Evolutionary conservation across 2,329 filamentous ascomycete genomes (phyloP).

Genomic region (Pezicula radicicola): DNA sequence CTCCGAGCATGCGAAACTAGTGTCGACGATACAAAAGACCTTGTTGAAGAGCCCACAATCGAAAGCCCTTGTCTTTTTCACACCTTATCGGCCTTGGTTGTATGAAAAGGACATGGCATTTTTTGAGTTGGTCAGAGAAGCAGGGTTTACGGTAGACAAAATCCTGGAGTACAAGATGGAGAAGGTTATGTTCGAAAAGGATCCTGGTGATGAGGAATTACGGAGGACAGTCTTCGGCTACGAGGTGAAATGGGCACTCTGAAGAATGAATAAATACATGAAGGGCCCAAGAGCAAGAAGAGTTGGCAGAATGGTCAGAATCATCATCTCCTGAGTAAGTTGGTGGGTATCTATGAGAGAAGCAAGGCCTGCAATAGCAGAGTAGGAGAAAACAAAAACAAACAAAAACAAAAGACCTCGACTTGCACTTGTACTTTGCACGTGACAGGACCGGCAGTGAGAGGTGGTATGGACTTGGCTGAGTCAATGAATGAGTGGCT

Average conservation of each 20-base stretch:
- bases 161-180: slow-evolving; percentile 80
- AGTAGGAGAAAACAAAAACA: no score
- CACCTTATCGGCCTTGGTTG: slow-evolving; percentile 89
- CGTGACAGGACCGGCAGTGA: no score
- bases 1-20: slow-evolving; percentile 76
- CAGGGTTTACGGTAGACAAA: slow-evolving; percentile 75
- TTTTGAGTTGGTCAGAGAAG: slow-evolving; percentile 71
- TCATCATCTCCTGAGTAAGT: no score
- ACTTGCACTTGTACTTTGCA: no score
- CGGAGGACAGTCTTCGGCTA: slow-evolving; percentile 65
- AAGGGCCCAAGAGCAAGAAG: no score
- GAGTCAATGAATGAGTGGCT: no score
- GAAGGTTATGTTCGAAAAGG: slow-evolving; percentile 83
- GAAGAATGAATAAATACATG: not conserved
- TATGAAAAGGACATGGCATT: slow-evolving; percentile 81
- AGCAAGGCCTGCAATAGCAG: no score
- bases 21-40: slow-evolving; percentile 67
- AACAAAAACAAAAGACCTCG: no score
- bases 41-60: slow-evolving; percentile 44
- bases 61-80: slow-evolving; percentile 83
- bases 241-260: slow-evolving; percentile 24
- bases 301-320: no score
- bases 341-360: no score
- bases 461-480: no score
- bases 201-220: slow-evolving; percentile 78